Percentiles rank a stretch among this genome's conserved stretches.
phyloP scores from a whole-genome alignment of 192 early-diverging fungal species.

The Coemansia sp. region DNA sequence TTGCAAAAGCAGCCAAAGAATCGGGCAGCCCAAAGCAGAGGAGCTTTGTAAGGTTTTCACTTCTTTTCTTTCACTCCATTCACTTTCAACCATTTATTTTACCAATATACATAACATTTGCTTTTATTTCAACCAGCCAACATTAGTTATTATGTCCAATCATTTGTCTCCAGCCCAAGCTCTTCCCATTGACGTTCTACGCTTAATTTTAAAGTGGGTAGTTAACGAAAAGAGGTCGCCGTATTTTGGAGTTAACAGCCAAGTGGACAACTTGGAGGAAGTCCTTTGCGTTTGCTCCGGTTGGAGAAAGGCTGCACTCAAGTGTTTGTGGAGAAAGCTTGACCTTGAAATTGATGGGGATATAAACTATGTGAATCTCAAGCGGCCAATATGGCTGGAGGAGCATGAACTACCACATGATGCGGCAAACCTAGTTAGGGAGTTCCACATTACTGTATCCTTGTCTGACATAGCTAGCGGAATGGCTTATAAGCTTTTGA shows the following conservation, averaged over 20 bases:
- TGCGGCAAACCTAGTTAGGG: background rate
- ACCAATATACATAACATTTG: too few species aligned
- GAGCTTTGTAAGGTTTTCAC: too few species aligned
- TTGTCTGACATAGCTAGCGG: background rate
- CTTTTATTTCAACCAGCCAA: too few species aligned
- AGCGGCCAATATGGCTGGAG: background rate
- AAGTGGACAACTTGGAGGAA: background rate
- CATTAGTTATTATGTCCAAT: background rate
- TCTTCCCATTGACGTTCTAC: too few species aligned
- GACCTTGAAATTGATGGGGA: background rate
- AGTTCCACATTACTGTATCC: background rate
- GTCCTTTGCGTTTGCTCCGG: background rate
- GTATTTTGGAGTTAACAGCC: background rate
- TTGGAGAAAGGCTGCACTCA: background rate
- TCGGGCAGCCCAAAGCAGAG: too few species aligned
- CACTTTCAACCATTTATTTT: background rate
- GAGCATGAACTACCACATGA: background rate
- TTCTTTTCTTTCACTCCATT: background rate
- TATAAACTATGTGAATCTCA: background rate
- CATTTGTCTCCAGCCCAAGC: too few species aligned
- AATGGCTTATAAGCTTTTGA: background rate
- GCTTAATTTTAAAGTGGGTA: background rate
- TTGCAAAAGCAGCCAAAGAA: too few species aligned
- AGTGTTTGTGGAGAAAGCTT: background rate
- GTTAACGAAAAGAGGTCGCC: background rate